These are phyloP conservation scores for Pythium monospermum DNA, from an alignment of 352 stramenopile genomes.

Conservation along the genomic window DNA sequence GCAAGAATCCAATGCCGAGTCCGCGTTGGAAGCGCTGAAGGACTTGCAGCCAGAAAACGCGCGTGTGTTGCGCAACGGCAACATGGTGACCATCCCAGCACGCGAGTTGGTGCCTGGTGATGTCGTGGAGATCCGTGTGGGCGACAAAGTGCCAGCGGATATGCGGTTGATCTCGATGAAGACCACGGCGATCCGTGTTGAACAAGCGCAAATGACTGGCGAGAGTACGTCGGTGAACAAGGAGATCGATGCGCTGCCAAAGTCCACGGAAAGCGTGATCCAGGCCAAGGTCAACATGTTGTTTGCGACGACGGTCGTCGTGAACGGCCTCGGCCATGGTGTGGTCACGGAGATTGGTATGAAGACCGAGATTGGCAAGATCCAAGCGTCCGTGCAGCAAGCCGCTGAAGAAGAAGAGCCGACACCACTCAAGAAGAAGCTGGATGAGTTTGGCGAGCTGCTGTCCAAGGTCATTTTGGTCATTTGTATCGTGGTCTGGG, in stretches of 20 bases:
- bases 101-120: constrained; percentile 95
- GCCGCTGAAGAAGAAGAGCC: constrained; percentile 92
- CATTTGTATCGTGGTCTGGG: constrained; percentile 96
- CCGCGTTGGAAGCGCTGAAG: constrained; percentile 94
- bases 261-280: constrained; percentile 73
- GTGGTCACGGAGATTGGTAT: constrained; percentile 96
- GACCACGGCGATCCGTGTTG: constrained; percentile 91
- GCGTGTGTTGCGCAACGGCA: constrained; percentile 82
- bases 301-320: constrained; percentile 97
- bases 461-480: constrained; percentile 96
- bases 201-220: constrained; percentile 97
- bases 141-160: constrained; percentile 97
- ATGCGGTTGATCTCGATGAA: constrained; percentile 93
- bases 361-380: constrained; percentile 99
- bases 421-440: constrained; percentile 96
- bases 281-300: constrained; percentile 96
- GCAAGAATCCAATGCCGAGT: constrained; percentile 93
- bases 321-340: constrained; percentile 90
- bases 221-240: constrained; percentile 94
- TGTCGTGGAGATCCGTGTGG: constrained; percentile 94
- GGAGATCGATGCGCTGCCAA: constrained; percentile 69
- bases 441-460: constrained; percentile 97
- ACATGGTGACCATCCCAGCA: constrained; percentile 82
- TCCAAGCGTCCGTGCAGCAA: constrained; percentile 90
- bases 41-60: constrained; percentile 92